Conservation (phyloP, 305 asterid genomes). For the Fraxinus latifolia region DNA sequence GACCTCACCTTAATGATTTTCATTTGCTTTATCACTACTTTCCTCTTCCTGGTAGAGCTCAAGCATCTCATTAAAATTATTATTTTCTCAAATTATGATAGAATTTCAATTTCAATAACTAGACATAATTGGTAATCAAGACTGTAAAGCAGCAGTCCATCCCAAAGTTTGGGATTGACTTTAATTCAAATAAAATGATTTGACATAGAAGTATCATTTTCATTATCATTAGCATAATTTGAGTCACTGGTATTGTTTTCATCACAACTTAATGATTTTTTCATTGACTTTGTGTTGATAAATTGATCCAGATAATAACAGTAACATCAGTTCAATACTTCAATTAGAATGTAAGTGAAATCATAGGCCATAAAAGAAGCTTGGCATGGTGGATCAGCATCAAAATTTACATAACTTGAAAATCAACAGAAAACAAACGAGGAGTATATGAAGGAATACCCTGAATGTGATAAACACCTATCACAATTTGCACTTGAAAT, state of each 20-base stretch:
- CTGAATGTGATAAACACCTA: slow-evolving; percentile 40
- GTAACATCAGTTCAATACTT: background rate
- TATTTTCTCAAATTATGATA: background rate
- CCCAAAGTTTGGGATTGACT: background rate
- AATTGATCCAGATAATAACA: background rate
- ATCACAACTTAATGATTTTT: background rate
- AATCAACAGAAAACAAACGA: slow-evolving; percentile 74
- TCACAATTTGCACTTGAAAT: slow-evolving; percentile 13
- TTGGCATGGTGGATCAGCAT: slow-evolving; percentile 3
- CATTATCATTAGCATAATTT: background rate
- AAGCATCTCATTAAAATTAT: background rate
- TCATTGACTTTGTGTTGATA: background rate
- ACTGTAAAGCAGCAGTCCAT: background rate
- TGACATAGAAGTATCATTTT: background rate
- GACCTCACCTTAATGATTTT: background rate
- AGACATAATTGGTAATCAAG: background rate
- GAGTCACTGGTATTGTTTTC: background rate
- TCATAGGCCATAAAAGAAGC: background rate
- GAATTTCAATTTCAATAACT: background rate
- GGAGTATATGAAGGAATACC: slow-evolving; percentile 83
- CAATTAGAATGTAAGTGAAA: background rate
- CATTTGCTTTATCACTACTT: background rate
- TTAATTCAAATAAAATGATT: background rate
- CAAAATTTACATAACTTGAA: slow-evolving; percentile 54
- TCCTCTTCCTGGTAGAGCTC: background rate